Evolutionary conservation across 2,329 filamentous ascomycete species (phyloP).

Genomic region (Rutstroemia sp.): DNA sequence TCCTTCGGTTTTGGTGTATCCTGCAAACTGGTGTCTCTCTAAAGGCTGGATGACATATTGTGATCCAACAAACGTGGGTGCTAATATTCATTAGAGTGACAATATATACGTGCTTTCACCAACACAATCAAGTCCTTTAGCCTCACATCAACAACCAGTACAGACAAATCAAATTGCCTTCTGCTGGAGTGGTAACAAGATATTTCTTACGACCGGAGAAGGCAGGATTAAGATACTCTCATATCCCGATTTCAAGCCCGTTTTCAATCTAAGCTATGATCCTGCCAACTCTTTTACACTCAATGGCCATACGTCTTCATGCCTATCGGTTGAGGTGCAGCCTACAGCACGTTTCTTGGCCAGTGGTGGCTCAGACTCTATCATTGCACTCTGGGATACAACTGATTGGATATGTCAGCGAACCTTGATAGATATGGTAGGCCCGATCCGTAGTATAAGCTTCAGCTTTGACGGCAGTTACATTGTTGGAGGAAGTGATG

Average conservation of each 20-base stretch:
- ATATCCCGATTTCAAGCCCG: slow-evolving; percentile 55
- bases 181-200: slow-evolving; percentile 62
- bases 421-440: slow-evolving; percentile 61
- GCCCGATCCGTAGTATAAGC: slow-evolving; percentile 61
- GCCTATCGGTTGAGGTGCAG: slow-evolving; percentile 60
- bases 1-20: too few relatives aligned
- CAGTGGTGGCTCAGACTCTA: slow-evolving; percentile 67
- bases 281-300: slow-evolving; percentile 49
- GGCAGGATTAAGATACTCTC: slow-evolving; percentile 64
- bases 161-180: slow-evolving; percentile 70
- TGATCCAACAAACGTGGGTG: not conserved
- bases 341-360: slow-evolving; percentile 66
- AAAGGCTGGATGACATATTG: too few relatives aligned
- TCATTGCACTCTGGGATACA: slow-evolving; percentile 73
- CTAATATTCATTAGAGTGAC: slow-evolving; percentile 42
- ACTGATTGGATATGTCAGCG: slow-evolving; percentile 68
- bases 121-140: slow-evolving; percentile 45
- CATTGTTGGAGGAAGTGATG: slow-evolving; percentile 66
- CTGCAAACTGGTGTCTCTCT: too few relatives aligned
- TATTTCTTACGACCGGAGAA: slow-evolving; percentile 65
- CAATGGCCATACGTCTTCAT: slow-evolving; percentile 66
- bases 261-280: slow-evolving; percentile 41
- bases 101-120: slow-evolving; percentile 57
- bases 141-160: slow-evolving; percentile 51
- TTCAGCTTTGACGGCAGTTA: slow-evolving; percentile 76